Conservation (phyloP, 495 filamentous ascomycete species). For the Niebla homalea region DNA sequence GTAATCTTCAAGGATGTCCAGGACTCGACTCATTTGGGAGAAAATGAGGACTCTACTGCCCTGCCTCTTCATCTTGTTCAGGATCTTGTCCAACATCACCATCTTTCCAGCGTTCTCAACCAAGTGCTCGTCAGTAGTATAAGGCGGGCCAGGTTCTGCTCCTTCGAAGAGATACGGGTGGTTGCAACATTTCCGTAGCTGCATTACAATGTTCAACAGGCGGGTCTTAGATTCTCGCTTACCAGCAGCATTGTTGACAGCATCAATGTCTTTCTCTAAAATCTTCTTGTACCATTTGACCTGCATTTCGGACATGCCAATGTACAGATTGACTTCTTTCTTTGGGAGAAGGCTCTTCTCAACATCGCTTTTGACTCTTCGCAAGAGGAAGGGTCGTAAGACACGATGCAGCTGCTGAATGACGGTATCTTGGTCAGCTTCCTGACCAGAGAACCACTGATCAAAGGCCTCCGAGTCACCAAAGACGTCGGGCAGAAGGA, state of each 20-base stretch:
- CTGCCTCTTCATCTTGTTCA: constrained; percentile 68
- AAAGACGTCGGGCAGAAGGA: constrained; percentile 93
- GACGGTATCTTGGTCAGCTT: constrained; percentile 84
- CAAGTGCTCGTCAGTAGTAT: constrained; percentile 95
- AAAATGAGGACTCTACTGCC: constrained; percentile 94
- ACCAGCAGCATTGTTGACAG: constrained; percentile 91
- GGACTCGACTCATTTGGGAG: constrained; percentile 95
- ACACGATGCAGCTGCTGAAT: constrained; percentile 94
- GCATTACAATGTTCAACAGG: constrained; percentile 99
- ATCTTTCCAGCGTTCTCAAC: constrained; percentile 93
- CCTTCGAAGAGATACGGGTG: constrained; percentile 98
- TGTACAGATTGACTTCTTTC: constrained; percentile 93
- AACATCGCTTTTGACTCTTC: constrained; percentile 95
- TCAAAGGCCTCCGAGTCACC: constrained; percentile 97
- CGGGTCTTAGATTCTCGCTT: constrained; percentile 98
- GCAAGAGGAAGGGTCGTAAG: constrained; percentile 82
- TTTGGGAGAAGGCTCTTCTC: constrained; percentile 97
- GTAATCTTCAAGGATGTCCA: constrained; percentile 98
- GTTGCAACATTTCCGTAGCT: constrained; percentile 97
- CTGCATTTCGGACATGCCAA: constrained; percentile 99
- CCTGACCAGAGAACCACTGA: constrained; percentile 88
- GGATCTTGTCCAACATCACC: constrained; percentile 88
- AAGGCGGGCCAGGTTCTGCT: constrained; percentile 92
- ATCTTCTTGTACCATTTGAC: constrained; percentile 99
- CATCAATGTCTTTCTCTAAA: constrained; percentile 96